Evolutionary conservation across 768 basidiomycete species (phyloP).

Genomic region (Asterophora lycoperdoides): DNA sequence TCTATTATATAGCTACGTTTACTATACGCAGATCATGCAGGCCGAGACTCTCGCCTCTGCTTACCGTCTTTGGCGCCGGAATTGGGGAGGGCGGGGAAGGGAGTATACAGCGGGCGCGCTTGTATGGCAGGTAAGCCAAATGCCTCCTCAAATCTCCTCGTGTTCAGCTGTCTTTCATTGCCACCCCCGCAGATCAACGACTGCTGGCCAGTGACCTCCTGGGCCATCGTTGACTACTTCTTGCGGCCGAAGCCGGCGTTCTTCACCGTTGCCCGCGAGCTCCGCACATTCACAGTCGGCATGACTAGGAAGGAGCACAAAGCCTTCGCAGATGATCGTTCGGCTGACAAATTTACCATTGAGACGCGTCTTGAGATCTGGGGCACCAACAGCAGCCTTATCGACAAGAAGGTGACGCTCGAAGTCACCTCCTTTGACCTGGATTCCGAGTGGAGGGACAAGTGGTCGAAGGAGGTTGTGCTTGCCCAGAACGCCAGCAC

Average conservation of each 20-base stretch:
- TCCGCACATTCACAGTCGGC: conserved; percentile 76
- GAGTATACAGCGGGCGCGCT: conserved; percentile 89
- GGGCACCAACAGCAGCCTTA: conserved; percentile 78
- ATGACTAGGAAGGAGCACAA: conserved; percentile 76
- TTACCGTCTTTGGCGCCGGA: conserved; percentile 86
- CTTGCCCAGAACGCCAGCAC: conserved; percentile 76
- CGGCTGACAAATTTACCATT: conserved; percentile 66
- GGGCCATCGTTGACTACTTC: conserved; percentile 94
- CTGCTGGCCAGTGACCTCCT: conserved; percentile 93
- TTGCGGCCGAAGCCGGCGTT: conserved; percentile 90
- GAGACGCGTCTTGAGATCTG: conserved; percentile 73
- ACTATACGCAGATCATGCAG: conserved; percentile 96
- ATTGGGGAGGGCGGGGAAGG: conserved; percentile 83
- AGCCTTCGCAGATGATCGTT: conserved; percentile 51
- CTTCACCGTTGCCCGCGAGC: conserved; percentile 81
- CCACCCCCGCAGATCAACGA: conserved; percentile 61
- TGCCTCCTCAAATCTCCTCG: background rate
- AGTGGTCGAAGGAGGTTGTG: conserved; percentile 44
- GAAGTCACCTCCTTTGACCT: conserved; percentile 66
- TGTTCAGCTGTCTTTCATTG: no score
- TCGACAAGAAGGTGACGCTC: conserved; percentile 54
- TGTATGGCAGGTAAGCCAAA: conserved; percentile 80
- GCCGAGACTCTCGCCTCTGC: conserved; percentile 86
- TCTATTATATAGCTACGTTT: conserved; percentile 62
- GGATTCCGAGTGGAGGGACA: conserved; percentile 55